These are phyloP conservation scores for Terana coerulea DNA, from an alignment of 768 basidiomycete genomes.

Conservation along the genomic window DNA sequence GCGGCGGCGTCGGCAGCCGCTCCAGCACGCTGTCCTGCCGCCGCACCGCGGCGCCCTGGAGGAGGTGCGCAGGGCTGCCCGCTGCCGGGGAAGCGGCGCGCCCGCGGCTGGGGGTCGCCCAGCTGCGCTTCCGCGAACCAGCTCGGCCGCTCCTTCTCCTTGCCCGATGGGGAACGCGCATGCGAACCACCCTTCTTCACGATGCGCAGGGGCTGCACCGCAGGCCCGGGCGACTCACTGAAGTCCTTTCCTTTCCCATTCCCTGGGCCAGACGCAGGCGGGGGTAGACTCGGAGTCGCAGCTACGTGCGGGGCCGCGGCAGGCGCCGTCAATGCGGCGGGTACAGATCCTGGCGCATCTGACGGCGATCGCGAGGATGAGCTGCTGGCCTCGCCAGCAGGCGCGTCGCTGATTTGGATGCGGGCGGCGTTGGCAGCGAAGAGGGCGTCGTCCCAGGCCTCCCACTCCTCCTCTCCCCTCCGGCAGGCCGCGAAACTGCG, in stretches of 20 bases:
- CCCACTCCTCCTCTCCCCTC: constrained; percentile 40
- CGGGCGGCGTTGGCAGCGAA: constrained; percentile 32
- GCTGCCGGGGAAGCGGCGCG: not conserved
- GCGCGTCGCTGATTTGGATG: constrained; percentile 3
- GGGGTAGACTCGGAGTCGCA: not conserved
- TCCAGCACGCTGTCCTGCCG: constrained; percentile 1
- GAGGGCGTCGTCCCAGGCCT: constrained; percentile 44
- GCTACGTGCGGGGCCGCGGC: not conserved
- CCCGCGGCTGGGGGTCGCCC: constrained; percentile 5
- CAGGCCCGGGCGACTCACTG: constrained; percentile 1
- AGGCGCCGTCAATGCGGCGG: no score
- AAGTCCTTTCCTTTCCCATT: not conserved
- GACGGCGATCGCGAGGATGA: constrained; percentile 5
- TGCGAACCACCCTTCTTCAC: constrained; percentile 26
- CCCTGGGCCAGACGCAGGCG: not conserved
- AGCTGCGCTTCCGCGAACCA: constrained; percentile 29
- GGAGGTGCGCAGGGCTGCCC: no score
- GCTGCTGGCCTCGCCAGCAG: not conserved
- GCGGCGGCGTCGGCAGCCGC: constrained; percentile 30
- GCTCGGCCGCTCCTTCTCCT: constrained; percentile 26
- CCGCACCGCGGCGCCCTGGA: not conserved
- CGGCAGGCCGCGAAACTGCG: constrained; percentile 22
- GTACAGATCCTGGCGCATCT: not conserved
- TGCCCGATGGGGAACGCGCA: not conserved
- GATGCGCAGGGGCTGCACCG: constrained; percentile 34